Base-by-base conservation (phyloP, 768 basidiomycete genomes). In the Boletus edulis region DNA sequence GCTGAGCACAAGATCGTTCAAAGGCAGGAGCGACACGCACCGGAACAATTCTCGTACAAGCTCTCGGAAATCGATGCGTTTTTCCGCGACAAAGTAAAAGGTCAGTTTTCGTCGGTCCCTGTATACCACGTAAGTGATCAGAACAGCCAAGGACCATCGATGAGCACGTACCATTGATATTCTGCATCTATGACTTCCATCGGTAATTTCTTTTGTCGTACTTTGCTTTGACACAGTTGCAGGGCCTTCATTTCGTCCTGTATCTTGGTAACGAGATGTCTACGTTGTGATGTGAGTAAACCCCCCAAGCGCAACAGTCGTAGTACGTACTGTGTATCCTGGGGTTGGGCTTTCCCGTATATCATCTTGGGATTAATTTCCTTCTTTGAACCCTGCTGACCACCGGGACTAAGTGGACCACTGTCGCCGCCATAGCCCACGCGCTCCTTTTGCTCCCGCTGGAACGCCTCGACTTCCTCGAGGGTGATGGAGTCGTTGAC, bases 161-260 rank as follows among this genome's bases (percentile, higher is more conserved):
- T 37, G 5, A 14, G 35, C 14, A 14, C 45, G 29, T 53, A 94
- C 94, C 94, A 98, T 68, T 99, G 96, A 75, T 95, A 99, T 73
- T 98, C 96, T 32, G 95, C 96, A 72, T 98, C 96, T 46, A 97
- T 86, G 55, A 99, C 94, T 72, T 98, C 93, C 96, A 99, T 99
- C 17, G 94, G 94, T 67, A 98, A 75, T 68, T 94, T 94, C 76
- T 95, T 91, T 70, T 94, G 92, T 50, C 86, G 78, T 14, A 97
- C 95, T 72, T 98, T 98, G 56, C 79, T 90, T 71, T 93, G 85
- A 62, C 95, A 97, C 51, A 98, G 76, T 64, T 91, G 86, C 42
- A 99, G 75, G 20, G 96, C 96, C 73, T 95, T 94, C 53, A 84
- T 73, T 73, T 99, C 96, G 71, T 99, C 96, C 65, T 89, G 86